Base-by-base conservation (phyloP, 345 rosid species). In the Eucalyptus pumila region DNA sequence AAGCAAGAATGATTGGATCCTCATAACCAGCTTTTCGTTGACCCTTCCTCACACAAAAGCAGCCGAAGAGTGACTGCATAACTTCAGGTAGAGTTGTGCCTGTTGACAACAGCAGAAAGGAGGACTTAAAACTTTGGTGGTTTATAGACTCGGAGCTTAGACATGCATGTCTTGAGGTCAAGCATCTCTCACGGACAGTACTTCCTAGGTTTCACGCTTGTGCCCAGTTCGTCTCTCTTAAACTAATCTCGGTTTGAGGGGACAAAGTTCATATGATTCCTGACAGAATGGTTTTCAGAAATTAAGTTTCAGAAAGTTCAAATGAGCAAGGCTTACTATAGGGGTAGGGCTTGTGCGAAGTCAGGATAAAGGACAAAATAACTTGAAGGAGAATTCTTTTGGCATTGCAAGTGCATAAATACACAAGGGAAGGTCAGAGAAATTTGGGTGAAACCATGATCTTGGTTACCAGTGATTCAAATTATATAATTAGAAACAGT, bases 1-100 rank as follows among this genome's bases (percentile, higher is more conserved):
- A 93, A 87, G 98, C 97, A 93, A 97, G 99, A 81, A 90, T 89
- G 90, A 76, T 80, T 26, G 92, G 94, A 60, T 95, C 96, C 89
- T 94, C 97, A 86, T 89, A 80, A 34, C 94, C 94, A 56, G 13
- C 91, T 80, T 87, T 88, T 58, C 86, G 88, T 89, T 87, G 90
- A 52, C 90, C 21, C 89, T 91, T 91, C 91, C 91, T 94, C 92
- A 80, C 50, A 89, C 94, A 90, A 54, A 96, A 95, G 89, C 96
- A 94, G 86, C 92, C 87, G 34, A 72, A 87, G 76, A 95, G 89
- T 86, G 97, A 91, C 89, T 56, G 85, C 99, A 95, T 94, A 81
- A 60, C 52, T 87, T 87, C 86, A 65, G 52, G n/a, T 45, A 56
- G 85, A 69, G 85, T 76, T 76, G 30, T 37, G 47, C 85, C 85